Evolutionary conservation across 352 stramenopile genomes (phyloP).

Genomic region (Globisporangium radiosum): DNA sequence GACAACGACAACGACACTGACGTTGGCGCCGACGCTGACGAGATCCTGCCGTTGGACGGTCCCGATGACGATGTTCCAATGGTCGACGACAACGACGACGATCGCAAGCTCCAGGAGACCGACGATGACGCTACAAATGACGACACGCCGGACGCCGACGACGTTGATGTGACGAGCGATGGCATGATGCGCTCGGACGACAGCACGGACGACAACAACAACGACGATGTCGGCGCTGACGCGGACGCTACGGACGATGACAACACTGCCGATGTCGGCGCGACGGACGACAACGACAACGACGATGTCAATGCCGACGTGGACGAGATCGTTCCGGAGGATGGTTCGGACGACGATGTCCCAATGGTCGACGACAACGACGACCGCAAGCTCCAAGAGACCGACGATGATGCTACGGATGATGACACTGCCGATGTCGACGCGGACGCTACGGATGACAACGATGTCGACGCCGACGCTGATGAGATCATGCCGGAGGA

Average conservation of each 20-base stretch:
- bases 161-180: too few species aligned
- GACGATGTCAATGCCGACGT: not conserved
- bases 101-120: not conserved
- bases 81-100: constrained; percentile 2
- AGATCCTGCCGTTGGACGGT: not conserved
- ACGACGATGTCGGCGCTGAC: not conserved
- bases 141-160: not conserved
- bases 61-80: not conserved
- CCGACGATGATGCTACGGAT: not conserved
- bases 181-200: too few species aligned
- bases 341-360: not conserved
- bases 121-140: not conserved
- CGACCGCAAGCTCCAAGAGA: not conserved
- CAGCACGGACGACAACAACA: not conserved
- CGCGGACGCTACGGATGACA: not conserved
- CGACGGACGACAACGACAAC: not conserved
- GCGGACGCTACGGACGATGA: not conserved
- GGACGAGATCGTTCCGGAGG: not conserved
- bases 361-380: not conserved
- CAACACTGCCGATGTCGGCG: not conserved
- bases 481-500: not conserved
- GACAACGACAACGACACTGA: not conserved
- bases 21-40: not conserved
- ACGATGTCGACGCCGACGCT: not conserved
- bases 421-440: not conserved